phyloP scores from a whole-genome alignment of 2,329 filamentous ascomycete genomes.

The Penicillium olsonii region DNA sequence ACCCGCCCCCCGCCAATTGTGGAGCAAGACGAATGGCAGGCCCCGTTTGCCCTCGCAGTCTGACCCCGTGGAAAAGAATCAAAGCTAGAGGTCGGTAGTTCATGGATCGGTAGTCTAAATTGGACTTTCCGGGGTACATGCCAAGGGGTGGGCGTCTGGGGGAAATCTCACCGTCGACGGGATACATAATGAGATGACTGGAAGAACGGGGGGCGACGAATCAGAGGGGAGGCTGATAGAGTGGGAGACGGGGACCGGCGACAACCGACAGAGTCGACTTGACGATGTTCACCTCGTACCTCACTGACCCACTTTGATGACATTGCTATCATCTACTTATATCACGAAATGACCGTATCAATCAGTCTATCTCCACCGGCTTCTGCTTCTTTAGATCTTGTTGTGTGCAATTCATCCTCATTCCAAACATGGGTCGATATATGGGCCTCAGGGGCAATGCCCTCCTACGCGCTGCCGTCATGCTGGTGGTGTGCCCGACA shows the following conservation, averaged over 20 bases:
- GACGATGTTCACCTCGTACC: neutral
- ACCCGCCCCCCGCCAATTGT: neutral
- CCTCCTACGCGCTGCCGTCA: slow-evolving; percentile 21
- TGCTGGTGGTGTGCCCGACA: slow-evolving; percentile 29
- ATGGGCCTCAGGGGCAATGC: slow-evolving; percentile 25
- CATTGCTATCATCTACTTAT: neutral
- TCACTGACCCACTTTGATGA: neutral
- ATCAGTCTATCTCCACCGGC: neutral
- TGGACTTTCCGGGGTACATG: neutral
- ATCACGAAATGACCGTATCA: neutral
- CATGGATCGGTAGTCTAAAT: neutral
- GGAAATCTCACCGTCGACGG: neutral
- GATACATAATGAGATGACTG: neutral
- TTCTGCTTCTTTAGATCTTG: slow-evolving; percentile 33
- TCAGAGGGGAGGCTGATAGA: neutral
- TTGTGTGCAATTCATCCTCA: slow-evolving; percentile 3
- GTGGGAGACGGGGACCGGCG: neutral
- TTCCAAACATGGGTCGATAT: slow-evolving; percentile 16
- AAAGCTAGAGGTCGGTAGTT: neutral
- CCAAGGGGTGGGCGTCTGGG: neutral
- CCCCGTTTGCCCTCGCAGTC: neutral
- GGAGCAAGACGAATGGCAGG: neutral
- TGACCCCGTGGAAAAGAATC: neutral
- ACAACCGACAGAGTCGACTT: neutral
- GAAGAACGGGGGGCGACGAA: neutral